Evolutionary conservation across 805 yeast species (phyloP).

Genomic region (Metschnikowia peoriensis): DNA sequence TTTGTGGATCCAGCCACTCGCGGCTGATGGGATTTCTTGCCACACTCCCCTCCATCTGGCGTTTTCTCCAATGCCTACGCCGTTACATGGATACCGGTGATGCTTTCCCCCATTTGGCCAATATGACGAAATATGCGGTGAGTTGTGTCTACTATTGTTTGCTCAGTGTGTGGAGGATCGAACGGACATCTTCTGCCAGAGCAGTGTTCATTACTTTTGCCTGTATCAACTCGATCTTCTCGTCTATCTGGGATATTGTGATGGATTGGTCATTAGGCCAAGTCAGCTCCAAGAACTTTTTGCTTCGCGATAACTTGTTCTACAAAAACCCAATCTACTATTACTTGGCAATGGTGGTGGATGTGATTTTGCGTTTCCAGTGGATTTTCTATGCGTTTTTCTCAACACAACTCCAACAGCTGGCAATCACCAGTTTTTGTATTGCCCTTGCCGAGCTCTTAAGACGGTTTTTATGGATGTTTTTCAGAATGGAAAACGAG

Average conservation of each 20-base stretch:
- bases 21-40: slow-evolving; percentile 78
- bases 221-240: slow-evolving; percentile 62
- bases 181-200: slow-evolving; percentile 39
- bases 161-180: slow-evolving; percentile 76
- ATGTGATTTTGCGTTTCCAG: slow-evolving; percentile 76
- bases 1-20: slow-evolving; percentile 79
- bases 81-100: slow-evolving; percentile 93
- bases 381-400: slow-evolving; percentile 91
- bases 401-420: slow-evolving; percentile 74
- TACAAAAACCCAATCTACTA: slow-evolving; percentile 57
- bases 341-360: slow-evolving; percentile 70
- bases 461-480: slow-evolving; percentile 85
- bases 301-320: slow-evolving; percentile 71
- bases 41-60: slow-evolving; percentile 84
- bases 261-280: slow-evolving; percentile 96
- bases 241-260: slow-evolving; percentile 82
- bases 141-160: slow-evolving; percentile 67
- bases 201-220: slow-evolving; percentile 74
- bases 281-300: slow-evolving; percentile 50
- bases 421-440: slow-evolving; percentile 80
- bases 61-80: slow-evolving; percentile 84
- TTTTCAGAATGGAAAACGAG: slow-evolving; percentile 94
- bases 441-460: slow-evolving; percentile 80
- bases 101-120: slow-evolving; percentile 94
- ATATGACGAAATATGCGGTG: slow-evolving; percentile 72